These are phyloP conservation scores for Kwoniella dejecticola DNA, from an alignment of 768 basidiomycete genomes.

Conservation along the genomic window DNA sequence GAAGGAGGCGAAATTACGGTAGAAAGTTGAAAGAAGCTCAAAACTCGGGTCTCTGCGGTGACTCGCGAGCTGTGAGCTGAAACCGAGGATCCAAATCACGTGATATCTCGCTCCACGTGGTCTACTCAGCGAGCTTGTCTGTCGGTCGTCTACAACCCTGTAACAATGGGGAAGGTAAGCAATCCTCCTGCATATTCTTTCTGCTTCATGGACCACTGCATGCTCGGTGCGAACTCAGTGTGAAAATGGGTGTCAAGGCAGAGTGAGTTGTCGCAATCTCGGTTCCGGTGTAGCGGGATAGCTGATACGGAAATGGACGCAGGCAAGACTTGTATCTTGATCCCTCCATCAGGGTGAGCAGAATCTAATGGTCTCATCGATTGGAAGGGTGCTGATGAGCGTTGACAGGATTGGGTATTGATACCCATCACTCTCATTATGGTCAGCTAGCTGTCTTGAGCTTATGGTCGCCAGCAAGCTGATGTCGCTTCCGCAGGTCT, in stretches of 20 bases:
- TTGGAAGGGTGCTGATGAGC: not conserved
- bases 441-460: slow-evolving; percentile 59
- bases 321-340: slow-evolving; percentile 72
- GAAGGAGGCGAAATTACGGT: not conserved
- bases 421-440: slow-evolving; percentile 97
- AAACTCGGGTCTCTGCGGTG: not conserved
- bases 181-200: too few species aligned
- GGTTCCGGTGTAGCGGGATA: not conserved
- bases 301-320: not conserved
- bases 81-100: slow-evolving; percentile 5
- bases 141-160: not conserved
- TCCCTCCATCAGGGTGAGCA: slow-evolving; percentile 78
- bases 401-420: slow-evolving; percentile 61
- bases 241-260: slow-evolving; percentile 29
- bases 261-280: slow-evolving; percentile 23
- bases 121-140: not conserved
- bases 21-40: not conserved
- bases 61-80: not conserved
- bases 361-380: not conserved
- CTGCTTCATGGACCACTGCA: too few species aligned
- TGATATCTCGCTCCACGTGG: not conserved
- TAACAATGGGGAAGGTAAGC: not conserved
- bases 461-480: not conserved
- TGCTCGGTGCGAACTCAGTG: too few species aligned
- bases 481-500: slow-evolving; percentile 60